Percentiles rank a stretch among this genome's conserved stretches.
Conservation (phyloP, 225 moss, liverwort and hornwort species). For the Pseudoscleropodium purum region DNA sequence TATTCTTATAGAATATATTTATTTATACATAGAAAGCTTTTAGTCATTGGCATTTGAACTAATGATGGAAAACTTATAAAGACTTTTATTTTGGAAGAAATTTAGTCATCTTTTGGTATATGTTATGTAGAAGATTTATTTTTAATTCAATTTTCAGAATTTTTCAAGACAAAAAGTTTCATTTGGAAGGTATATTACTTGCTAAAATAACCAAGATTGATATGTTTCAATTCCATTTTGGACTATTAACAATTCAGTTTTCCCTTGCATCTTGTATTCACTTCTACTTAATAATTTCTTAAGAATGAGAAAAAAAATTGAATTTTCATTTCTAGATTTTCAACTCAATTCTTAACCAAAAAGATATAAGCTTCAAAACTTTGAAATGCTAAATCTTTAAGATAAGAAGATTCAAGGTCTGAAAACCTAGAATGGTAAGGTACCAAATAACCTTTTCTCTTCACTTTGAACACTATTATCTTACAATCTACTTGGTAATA, state of each 20-base stretch:
- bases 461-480: background rate
- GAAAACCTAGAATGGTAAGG: background rate
- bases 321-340: background rate
- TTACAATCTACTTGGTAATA: background rate
- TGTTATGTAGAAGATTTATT: accelerated
- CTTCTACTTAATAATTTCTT: background rate
- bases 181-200: background rate
- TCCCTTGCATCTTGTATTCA: background rate
- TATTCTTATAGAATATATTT: background rate
- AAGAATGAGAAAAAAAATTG: background rate
- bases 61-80: background rate
- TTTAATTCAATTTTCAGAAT: background rate
- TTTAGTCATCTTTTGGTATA: background rate
- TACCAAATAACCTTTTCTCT: background rate
- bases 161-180: background rate
- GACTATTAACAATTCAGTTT: background rate
- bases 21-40: no score
- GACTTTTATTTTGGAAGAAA: background rate
- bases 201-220: background rate
- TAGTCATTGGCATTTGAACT: background rate
- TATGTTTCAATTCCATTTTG: background rate
- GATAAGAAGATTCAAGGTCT: background rate
- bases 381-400: background rate
- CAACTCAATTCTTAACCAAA: background rate
- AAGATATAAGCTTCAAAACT: background rate